Base-by-base conservation (phyloP, 1,139 yeast species). In the Candida sanyaensis region DNA sequence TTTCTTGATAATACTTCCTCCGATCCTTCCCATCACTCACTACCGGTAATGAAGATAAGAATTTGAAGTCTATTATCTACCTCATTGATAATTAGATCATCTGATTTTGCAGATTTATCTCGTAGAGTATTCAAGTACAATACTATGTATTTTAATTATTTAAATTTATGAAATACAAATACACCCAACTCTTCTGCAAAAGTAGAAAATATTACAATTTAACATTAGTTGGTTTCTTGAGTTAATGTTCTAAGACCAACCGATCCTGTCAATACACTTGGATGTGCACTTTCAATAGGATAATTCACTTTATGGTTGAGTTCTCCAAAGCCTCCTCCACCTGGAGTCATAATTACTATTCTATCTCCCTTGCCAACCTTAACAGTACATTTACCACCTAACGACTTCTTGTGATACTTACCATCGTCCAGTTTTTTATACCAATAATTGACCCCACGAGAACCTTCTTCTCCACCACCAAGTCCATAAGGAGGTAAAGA, bases 311-410 rank as follows among this genome's bases (percentile, higher is more conserved):
- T 50, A 17, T 44, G 47, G 2, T 12, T 32, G 32, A 23, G 39
- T 17, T 6, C 28, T 1, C 80, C 80, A 60, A 60, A 76, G 2
- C 80, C 80, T n/a, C 80, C 80, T 12, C 80, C 80, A 23, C 80
- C 80, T 1, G 80, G 80, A 0, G 80, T 73, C 61, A 59, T 57
- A 32, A 76, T 74, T 2, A 72, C 59, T 5, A 76, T 64, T 47
- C 78, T 61, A 50, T 76, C 80, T 6, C 80, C 80, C 44, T 66
- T 68, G 3, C 55, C 53, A 9, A 73, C 70, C 47, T 59, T 64
- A 6, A 75, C 71, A 1, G 77, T 68, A 53, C 75, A 68, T 55
- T 73, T 72, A 2, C 80, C 80, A 6, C 77, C 78, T 34, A 76
- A 60, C 11, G 64, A 66, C 17, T 70, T 65, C 37, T 62, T 61